Base-by-base conservation (phyloP, 177 flowering plant genomes). In the Telopea speciosissima region DNA sequence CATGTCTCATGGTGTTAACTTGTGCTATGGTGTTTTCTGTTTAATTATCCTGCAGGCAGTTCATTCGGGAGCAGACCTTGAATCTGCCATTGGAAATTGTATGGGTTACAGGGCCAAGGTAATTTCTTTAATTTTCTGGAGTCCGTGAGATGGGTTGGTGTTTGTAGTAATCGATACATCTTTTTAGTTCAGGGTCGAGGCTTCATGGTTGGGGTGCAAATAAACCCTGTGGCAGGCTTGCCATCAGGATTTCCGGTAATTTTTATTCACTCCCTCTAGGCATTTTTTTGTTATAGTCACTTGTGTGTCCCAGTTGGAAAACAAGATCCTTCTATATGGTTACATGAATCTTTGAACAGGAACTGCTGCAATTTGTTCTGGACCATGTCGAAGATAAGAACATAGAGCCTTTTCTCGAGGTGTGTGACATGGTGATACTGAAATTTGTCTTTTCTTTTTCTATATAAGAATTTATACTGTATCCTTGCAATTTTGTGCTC, bases 201-300 rank as follows among this genome's bases (percentile, higher is more conserved):
- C 56, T 94, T 94, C 85, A 95, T 92, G 99, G 97, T 92, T 72
- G 96, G 97, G 45, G 97, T 92, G 78, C 79, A 90, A 66, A 88
- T 95, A 79, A 86, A 92, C 84, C 96, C 99, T 65, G 73, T 92
- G 65, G 62, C 88, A 24, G 96, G 94, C 76, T 78, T 95, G 83
- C 97, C 99, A 72, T 83, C 93, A 73, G 90, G 87, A 69, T 89
- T 86, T 80, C 91, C 85, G 71, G 99, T 95, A 89, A 76, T 24
- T 68, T 68, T 71, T 36, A 64, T 76, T 61, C 63, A 45, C 28
- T 70, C 58, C 6, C 62, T 66, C 19, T 63, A 24, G 68, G 9
- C 17, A 22, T n/a, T 23, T 23, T 23, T 9, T 58, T 65, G 59
- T 40, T 11, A 19, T 25, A 28, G 62, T 67, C 68, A 59, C 24